A percentile compares a stretch with the other conserved stretches of the same genome.
These are phyloP conservation scores for Cyberlindnera nakhonratchasimensis DNA, from an alignment of 805 yeast species.

Conservation along the genomic window DNA sequence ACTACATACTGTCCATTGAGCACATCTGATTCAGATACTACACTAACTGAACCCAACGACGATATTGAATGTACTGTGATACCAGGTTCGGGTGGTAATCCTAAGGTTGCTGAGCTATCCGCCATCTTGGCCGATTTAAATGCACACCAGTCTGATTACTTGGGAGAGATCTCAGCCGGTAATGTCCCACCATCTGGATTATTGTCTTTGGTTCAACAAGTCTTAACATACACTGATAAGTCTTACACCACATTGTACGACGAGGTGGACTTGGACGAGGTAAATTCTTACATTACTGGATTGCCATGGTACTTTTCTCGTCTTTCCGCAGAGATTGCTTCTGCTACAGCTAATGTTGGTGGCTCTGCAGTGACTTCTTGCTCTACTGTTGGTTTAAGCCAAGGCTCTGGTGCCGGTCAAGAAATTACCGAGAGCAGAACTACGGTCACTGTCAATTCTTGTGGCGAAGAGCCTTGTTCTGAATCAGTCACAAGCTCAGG, in stretches of 20 bases:
- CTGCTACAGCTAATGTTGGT: conserved; percentile 13
- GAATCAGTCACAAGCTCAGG: conserved; percentile 1
- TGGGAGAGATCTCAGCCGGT: conserved; percentile 18
- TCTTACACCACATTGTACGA: conserved; percentile 31
- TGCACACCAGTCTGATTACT: conserved; percentile 20
- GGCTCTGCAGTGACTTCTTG: conserved; percentile 7
- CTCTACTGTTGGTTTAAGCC: conserved; percentile 3
- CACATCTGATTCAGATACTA: neutral
- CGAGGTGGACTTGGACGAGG: conserved; percentile 25
- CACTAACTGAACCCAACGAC: neutral
- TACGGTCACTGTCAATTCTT: neutral
- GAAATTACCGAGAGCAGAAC: too few species aligned
- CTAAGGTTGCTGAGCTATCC: conserved; percentile 3
- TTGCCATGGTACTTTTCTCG: conserved; percentile 33
- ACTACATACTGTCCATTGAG: neutral
- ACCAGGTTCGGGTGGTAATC: neutral
- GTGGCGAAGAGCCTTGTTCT: neutral
- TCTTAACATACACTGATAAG: conserved; percentile 32
- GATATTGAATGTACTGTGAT: neutral
- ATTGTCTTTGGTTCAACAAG: conserved; percentile 25
- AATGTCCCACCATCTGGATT: conserved; percentile 29
- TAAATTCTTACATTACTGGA: conserved; percentile 28
- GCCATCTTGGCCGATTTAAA: conserved; percentile 18
- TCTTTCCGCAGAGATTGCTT: conserved; percentile 13
- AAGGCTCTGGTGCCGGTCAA: neutral